phyloP scores from a whole-genome alignment of 768 basidiomycete genomes.

The Phallus indusiatus region DNA sequence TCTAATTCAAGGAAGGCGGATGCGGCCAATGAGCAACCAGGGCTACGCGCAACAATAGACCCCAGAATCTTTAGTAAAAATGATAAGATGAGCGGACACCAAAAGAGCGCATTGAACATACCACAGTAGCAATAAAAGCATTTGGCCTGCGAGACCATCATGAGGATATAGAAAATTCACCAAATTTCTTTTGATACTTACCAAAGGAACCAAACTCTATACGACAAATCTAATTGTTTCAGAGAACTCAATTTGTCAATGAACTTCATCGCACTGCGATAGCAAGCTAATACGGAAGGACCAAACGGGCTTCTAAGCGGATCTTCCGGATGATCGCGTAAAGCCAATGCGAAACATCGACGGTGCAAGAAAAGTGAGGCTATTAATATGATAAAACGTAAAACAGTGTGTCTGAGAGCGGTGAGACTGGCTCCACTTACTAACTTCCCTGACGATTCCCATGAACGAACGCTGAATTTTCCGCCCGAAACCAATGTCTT shows the following conservation, averaged over 20 bases:
- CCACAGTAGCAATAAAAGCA: not conserved
- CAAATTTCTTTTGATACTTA: not conserved
- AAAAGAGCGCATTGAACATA: not conserved
- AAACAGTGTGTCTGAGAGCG: not conserved
- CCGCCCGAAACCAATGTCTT: not conserved
- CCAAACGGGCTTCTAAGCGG: slow-evolving; percentile 63
- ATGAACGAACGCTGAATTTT: not conserved
- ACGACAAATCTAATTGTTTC: slow-evolving; percentile 44
- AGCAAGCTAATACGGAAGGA: slow-evolving; percentile 59
- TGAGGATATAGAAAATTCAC: not conserved
- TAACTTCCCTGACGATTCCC: not conserved
- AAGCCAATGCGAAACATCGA: slow-evolving; percentile 67
- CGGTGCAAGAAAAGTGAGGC: slow-evolving; percentile 69
- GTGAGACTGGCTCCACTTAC: not conserved
- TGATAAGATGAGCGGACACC: not conserved
- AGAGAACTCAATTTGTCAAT: slow-evolving; percentile 38
- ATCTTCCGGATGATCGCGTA: slow-evolving; percentile 51
- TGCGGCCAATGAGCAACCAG: slow-evolving; percentile 58
- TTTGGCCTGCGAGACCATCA: not conserved
- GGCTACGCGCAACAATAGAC: slow-evolving; percentile 69
- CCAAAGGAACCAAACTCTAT: slow-evolving; percentile 66
- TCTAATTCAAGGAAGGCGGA: slow-evolving; percentile 62
- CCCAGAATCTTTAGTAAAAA: slow-evolving; percentile 49
- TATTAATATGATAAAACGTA: slow-evolving; percentile 18
- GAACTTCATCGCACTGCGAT: slow-evolving; percentile 55